Base-by-base conservation (phyloP, 768 basidiomycete genomes). In the Tricholoma sp. region DNA sequence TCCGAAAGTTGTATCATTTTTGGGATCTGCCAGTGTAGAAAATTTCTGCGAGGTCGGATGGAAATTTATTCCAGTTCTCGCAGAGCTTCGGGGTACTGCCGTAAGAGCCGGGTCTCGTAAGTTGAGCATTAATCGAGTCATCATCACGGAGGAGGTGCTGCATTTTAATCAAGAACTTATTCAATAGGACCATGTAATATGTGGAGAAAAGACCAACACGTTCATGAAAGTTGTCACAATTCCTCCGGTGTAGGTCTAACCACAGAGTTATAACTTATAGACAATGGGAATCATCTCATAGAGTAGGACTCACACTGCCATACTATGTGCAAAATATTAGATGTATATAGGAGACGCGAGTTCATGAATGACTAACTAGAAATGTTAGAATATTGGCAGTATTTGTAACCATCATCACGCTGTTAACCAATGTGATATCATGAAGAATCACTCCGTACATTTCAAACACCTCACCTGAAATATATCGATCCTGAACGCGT, bases 91-190 rank as follows among this genome's bases (percentile, higher is more conserved):
- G 5, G 27, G 24, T n/a, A 22, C 41, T 16, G 19, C 11, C 18
- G 24, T 19, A 7, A 54, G 32, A 12, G 21, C 4, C 24, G 53
- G 53, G 41, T 54, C 53, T 31, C 53, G 53, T 54, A 54, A 14
- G 18, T 54, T 54, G 21, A 54, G 53, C 53, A 54, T 54, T 19
- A 54, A 31, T 54, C 53, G 53, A 31, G 53, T 54, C 5, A 54
- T 54, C 41, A 54, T 43, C 19, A 54, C 39, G 5, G 53, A 54
- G 16, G 53, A 54, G 27, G 45, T 54, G 9, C 53, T 54, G 39
- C 31, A 29, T 45, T n/a, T 18, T 5, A 31, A 24, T 24, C 19
- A 21, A 16, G 11, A 46, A 24, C 11, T 21, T 2, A 24, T 14
- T 24, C 22, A 53, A n/a, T n/a, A n/a, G n/a, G 2, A 18, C 29